Conservation (phyloP, 1,284 basidiomycete species). For the Cutaneotrichosporon sp. region DNA sequence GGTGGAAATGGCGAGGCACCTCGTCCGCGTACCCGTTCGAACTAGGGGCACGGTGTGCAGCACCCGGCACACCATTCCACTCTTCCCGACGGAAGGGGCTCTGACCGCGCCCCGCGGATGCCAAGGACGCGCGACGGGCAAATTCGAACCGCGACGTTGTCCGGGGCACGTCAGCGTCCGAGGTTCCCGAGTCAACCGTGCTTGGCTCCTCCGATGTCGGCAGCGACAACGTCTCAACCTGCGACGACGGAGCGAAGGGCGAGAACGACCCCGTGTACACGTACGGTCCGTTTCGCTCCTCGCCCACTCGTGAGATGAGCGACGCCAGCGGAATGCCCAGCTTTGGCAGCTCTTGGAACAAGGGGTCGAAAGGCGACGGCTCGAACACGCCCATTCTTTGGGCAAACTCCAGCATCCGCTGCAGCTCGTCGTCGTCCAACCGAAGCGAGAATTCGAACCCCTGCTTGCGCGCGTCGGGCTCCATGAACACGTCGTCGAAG, state of each 20-base stretch:
- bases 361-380: constrained; percentile 41
- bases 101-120: constrained; percentile 18
- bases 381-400: constrained; percentile 34
- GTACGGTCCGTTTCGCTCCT: constrained; percentile 4
- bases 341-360: constrained; percentile 31
- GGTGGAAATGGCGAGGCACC: constrained; percentile 22
- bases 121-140: constrained; percentile 21
- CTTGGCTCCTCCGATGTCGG: constrained; percentile 17
- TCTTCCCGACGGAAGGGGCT: constrained; percentile 27
- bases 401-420: constrained; percentile 25
- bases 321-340: constrained; percentile 28
- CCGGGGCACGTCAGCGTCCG: constrained; percentile 18
- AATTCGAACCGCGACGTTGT: constrained; percentile 29
- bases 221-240: constrained; percentile 17
- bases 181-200: background rate
- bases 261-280: constrained; percentile 27
- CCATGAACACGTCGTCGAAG: constrained; percentile 62
- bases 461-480: constrained; percentile 34
- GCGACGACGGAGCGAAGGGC: constrained; percentile 27
- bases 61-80: constrained; percentile 14
- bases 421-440: constrained; percentile 34
- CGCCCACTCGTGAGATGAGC: constrained; percentile 18
- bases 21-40: constrained; percentile 24
- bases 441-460: constrained; percentile 42
- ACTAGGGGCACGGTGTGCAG: constrained; percentile 14